phyloP scores from a whole-genome alignment of 1,284 basidiomycete genomes.

The Tilletia walkeri region DNA sequence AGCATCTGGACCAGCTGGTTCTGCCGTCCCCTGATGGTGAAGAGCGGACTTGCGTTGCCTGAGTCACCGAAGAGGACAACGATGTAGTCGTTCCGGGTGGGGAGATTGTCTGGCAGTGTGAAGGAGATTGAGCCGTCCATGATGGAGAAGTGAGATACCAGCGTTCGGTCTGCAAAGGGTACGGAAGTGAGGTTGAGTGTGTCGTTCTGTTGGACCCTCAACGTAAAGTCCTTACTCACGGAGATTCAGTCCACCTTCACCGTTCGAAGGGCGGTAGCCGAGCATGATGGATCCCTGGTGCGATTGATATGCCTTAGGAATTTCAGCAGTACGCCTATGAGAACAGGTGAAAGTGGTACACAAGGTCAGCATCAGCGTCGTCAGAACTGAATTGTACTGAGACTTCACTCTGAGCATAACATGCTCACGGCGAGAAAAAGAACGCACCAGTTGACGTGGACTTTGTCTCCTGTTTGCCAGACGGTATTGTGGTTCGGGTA shows the following conservation, averaged over 20 bases:
- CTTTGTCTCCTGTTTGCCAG: slow-evolving; percentile 28
- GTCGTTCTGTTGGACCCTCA: no score
- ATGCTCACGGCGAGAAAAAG: background rate
- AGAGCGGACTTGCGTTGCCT: slow-evolving; percentile 34
- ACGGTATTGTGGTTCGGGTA: slow-evolving; percentile 22
- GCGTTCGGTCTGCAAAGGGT: slow-evolving; percentile 20
- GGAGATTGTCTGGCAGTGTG: slow-evolving; percentile 26
- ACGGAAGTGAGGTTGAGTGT: no score
- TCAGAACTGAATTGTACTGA: background rate
- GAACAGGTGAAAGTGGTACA: background rate
- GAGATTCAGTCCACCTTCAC: slow-evolving; percentile 29
- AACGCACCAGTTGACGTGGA: slow-evolving; percentile 30
- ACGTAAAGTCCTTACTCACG: background rate
- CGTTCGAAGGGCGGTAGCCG: slow-evolving; percentile 26
- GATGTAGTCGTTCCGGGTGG: slow-evolving; percentile 32
- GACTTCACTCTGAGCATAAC: background rate
- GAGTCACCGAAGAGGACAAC: slow-evolving; percentile 40
- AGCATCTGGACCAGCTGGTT: background rate
- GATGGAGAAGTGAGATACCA: slow-evolving; percentile 30
- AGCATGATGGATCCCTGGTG: slow-evolving; percentile 26
- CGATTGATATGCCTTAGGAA: slow-evolving; percentile 22
- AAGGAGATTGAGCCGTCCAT: slow-evolving; percentile 24
- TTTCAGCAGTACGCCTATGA: slow-evolving; percentile 13
- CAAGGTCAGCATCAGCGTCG: background rate
- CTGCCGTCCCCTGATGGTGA: slow-evolving; percentile 28